These are phyloP conservation scores for Eimeria praecox DNA, from an alignment of 169 alveolate species.

Conservation along the genomic window DNA sequence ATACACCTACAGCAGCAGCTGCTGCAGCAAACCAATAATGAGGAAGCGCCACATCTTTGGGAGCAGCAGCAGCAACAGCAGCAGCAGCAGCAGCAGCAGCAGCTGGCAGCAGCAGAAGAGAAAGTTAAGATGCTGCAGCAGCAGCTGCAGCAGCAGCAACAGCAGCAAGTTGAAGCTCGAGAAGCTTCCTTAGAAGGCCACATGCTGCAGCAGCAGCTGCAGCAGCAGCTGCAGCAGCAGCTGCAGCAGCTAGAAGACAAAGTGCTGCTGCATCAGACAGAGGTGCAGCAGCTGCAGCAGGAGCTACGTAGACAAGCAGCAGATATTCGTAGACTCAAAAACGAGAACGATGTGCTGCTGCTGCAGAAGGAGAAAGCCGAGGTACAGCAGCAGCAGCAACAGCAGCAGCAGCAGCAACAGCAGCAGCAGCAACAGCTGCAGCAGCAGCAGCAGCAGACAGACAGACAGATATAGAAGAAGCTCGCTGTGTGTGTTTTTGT, in stretches of 20 bases:
- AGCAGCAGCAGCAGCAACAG: conserved; percentile 45
- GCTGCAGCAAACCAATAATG: conserved; percentile 34
- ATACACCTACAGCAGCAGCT: neutral
- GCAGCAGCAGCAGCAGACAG: neutral
- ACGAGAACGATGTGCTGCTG: conserved; percentile 2
- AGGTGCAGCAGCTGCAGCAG: conserved; percentile 69
- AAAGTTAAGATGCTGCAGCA: conserved; percentile 10
- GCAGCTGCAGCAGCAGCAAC: conserved; percentile 64
- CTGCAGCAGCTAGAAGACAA: conserved; percentile 64
- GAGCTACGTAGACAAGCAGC: conserved; percentile 40
- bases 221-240: conserved; percentile 36
- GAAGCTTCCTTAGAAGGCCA: conserved; percentile 6
- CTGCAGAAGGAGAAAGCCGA: conserved; percentile 66
- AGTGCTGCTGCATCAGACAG: conserved; percentile 26
- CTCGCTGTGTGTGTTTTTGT: neutral
- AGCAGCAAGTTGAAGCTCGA: conserved; percentile 6
- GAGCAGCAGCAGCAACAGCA: conserved; percentile 2
- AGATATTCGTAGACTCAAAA: conserved; percentile 25
- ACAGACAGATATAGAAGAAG: neutral
- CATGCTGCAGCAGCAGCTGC: conserved; percentile 48
- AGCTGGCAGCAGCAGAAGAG: conserved; percentile 53
- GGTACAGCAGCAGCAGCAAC: conserved; percentile 48
- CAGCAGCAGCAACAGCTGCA: neutral
- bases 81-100: conserved; percentile 68
- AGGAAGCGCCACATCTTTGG: neutral